These are phyloP conservation scores for Phyllosticta paracitricarpa DNA, from an alignment of 2,329 filamentous ascomycete genomes.

Conservation along the genomic window DNA sequence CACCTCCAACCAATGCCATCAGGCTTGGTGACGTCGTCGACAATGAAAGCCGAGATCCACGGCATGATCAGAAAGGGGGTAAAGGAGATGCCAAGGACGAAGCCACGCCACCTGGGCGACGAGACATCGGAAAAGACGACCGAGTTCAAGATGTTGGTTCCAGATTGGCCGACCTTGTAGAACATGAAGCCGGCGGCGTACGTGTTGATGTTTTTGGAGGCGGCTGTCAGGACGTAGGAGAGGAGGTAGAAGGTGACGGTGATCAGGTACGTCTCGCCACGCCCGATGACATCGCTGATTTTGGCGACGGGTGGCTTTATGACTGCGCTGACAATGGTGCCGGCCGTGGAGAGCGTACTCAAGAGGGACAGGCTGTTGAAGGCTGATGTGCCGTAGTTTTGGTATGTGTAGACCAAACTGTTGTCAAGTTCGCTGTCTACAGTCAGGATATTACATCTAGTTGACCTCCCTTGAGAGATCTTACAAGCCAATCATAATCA, in stretches of 20 bases:
- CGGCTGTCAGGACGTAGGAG: conserved; percentile 30
- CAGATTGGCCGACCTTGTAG: conserved; percentile 29
- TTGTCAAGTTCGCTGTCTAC: conserved; percentile 26
- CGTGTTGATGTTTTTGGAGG: conserved; percentile 24
- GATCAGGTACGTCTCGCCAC: conserved; percentile 28
- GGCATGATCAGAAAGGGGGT: conserved; percentile 33
- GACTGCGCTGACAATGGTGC: conserved; percentile 30
- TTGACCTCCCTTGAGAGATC: background rate
- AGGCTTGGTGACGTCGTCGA: conserved; percentile 25
- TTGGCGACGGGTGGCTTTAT: conserved; percentile 35
- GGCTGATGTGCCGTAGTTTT: conserved; percentile 32
- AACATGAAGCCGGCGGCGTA: conserved; percentile 28
- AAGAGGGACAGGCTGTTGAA: conserved; percentile 29
- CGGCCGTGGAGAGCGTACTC: conserved; percentile 27
- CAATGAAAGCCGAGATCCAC: conserved; percentile 33
- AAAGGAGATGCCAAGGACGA: conserved; percentile 30
- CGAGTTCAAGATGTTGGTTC: conserved; percentile 32
- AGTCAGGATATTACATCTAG: background rate
- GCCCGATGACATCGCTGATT: conserved; percentile 33
- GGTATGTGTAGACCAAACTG: conserved; percentile 29
- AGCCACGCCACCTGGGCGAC: conserved; percentile 30
- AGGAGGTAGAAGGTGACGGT: conserved; percentile 28
- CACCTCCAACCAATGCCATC: conserved; percentile 35
- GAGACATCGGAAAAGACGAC: conserved; percentile 35
- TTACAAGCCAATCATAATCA: conserved; percentile 14